A percentile compares a stretch with the other conserved stretches of the same genome.
Conservation (phyloP, 768 basidiomycete species). For the Tulasnella calospora region DNA sequence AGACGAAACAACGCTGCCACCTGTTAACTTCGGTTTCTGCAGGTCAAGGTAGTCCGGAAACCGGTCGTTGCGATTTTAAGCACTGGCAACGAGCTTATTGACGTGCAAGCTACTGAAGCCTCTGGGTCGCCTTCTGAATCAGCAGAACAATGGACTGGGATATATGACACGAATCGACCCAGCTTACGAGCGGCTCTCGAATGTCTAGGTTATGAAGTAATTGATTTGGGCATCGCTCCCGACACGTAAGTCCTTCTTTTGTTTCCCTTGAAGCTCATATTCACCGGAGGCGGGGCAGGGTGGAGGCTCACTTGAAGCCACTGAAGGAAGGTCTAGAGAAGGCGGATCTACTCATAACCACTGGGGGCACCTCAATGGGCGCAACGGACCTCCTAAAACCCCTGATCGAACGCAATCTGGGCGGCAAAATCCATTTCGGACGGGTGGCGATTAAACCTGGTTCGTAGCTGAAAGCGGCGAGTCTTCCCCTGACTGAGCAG, state of each 20-base stretch:
- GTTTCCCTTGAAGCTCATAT: background rate
- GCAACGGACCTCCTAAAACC: conserved; percentile 83
- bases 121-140: background rate
- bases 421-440: conserved; percentile 78
- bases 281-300: conserved; percentile 37
- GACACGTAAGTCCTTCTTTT: conserved; percentile 52
- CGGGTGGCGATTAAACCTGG: conserved; percentile 72
- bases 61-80: conserved; percentile 76
- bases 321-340: conserved; percentile 53
- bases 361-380: conserved; percentile 91
- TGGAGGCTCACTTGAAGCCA: conserved; percentile 53
- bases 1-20: background rate
- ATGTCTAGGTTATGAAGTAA: conserved; percentile 66
- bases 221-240: conserved; percentile 74
- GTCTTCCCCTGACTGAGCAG: background rate
- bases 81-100: conserved; percentile 78
- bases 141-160: conserved; percentile 55
- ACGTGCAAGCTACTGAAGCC: conserved; percentile 44
- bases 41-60: conserved; percentile 68
- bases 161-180: conserved; percentile 84
- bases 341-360: conserved; percentile 76
- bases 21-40: background rate
- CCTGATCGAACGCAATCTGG: conserved; percentile 72
- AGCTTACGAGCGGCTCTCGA: conserved; percentile 65
- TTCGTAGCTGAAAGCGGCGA: background rate